These are phyloP conservation scores for Suhomyces bokatorum DNA, from an alignment of 1,139 yeast genomes.

Conservation along the genomic window DNA sequence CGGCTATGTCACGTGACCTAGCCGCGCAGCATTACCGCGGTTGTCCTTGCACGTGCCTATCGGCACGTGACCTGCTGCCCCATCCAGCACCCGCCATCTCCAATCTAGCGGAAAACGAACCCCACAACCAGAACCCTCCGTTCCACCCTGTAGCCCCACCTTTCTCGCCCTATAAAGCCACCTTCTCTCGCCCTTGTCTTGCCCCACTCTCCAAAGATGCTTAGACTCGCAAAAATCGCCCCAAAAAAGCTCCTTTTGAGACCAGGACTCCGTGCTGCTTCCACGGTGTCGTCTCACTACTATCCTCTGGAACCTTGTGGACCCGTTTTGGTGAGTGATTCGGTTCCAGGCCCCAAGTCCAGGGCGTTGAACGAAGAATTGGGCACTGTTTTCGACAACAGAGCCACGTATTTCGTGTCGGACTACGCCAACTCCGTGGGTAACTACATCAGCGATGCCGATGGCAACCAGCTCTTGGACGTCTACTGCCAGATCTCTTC, in stretches of 20 bases:
- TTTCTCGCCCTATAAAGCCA: background rate
- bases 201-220: conserved; percentile 1
- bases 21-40: too few species aligned
- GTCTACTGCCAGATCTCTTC: conserved; percentile 75
- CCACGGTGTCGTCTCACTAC: conserved; percentile 26
- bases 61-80: background rate
- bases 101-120: conserved; percentile 5
- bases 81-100: background rate
- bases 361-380: conserved; percentile 47
- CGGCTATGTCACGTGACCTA: too few species aligned
- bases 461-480: conserved; percentile 64
- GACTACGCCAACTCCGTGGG: conserved; percentile 69
- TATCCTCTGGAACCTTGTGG: conserved; percentile 55
- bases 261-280: background rate
- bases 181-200: background rate
- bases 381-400: conserved; percentile 59
- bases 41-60: background rate
- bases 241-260: background rate
- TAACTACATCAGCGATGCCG: conserved; percentile 70
- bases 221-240: conserved; percentile 2
- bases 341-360: conserved; percentile 65
- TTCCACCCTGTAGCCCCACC: background rate
- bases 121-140: background rate
- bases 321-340: conserved; percentile 48
- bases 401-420: conserved; percentile 68